A percentile compares a stretch with the other conserved stretches of the same genome.
Conservation (phyloP, 495 filamentous ascomycete species). For the Penicillium ochrochloron region DNA sequence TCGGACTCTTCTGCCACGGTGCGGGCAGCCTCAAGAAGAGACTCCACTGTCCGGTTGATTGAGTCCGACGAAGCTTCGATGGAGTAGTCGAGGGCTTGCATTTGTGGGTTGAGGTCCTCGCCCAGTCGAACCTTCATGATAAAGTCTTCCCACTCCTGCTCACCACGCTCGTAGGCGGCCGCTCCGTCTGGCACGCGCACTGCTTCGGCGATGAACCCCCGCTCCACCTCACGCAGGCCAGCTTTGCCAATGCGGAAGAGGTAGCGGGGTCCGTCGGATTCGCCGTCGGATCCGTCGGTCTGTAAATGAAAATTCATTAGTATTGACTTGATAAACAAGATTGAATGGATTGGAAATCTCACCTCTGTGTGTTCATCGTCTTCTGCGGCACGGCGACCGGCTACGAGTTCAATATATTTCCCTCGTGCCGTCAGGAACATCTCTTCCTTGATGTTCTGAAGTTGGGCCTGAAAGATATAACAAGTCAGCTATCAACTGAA, state of each 20-base stretch:
- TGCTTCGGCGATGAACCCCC: constrained; percentile 44
- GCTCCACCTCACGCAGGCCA: constrained; percentile 34
- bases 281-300: constrained; percentile 48
- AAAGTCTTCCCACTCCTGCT: constrained; percentile 49
- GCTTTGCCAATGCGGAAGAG: constrained; percentile 34
- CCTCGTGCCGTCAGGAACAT: constrained; percentile 44
- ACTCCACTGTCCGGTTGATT: constrained; percentile 14
- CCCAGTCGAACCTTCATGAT: constrained; percentile 45
- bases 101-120: constrained; percentile 44
- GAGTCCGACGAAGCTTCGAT: constrained; percentile 19
- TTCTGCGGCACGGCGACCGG: constrained; percentile 46
- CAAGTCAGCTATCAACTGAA: background rate
- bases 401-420: constrained; percentile 47
- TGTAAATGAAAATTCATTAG: constrained; percentile 25
- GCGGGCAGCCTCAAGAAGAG: constrained; percentile 24
- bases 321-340: background rate
- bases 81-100: constrained; percentile 41
- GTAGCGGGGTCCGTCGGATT: constrained; percentile 36
- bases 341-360: constrained; percentile 10
- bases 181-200: constrained; percentile 44
- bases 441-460: constrained; percentile 42
- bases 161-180: constrained; percentile 37
- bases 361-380: constrained; percentile 56
- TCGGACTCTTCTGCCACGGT: constrained; percentile 10
- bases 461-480: constrained; percentile 25